These are phyloP conservation scores for Wickerhamomyces tratensis DNA, from an alignment of 805 yeast species.

Conservation along the genomic window DNA sequence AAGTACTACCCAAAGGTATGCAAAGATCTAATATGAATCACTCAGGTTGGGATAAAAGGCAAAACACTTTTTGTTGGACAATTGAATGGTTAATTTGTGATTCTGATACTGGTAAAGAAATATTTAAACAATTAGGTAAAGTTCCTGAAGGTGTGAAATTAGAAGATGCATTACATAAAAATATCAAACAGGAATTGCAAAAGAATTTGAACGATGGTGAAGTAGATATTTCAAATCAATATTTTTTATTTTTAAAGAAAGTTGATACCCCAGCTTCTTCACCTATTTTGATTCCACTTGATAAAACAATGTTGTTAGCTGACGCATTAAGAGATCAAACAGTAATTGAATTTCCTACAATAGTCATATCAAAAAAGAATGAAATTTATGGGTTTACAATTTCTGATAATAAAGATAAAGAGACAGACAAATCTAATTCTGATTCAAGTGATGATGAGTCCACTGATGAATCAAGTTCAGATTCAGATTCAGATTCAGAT, in stretches of 20 bases:
- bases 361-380: slow-evolving; percentile 32
- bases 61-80: slow-evolving; percentile 65
- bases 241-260: slow-evolving; percentile 20
- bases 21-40: slow-evolving; percentile 52
- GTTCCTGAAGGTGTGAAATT: slow-evolving; percentile 23
- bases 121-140: slow-evolving; percentile 26
- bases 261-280: slow-evolving; percentile 20
- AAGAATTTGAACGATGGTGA: neutral
- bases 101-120: slow-evolving; percentile 16
- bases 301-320: slow-evolving; percentile 27
- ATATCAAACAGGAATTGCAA: slow-evolving; percentile 9
- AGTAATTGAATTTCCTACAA: slow-evolving; percentile 73
- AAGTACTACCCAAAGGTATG: slow-evolving; percentile 66
- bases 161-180: slow-evolving; percentile 21
- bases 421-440: slow-evolving; percentile 1
- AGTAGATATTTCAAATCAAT: slow-evolving; percentile 5
- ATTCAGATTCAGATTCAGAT: slow-evolving; percentile 6
- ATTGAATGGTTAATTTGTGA: slow-evolving; percentile 55
- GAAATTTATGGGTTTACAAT: slow-evolving; percentile 19
- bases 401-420: slow-evolving; percentile 14
- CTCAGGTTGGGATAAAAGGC: slow-evolving; percentile 58
- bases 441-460: neutral
- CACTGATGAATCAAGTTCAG: slow-evolving; percentile 1
- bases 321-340: slow-evolving; percentile 43
- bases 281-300: slow-evolving; percentile 29